Base-by-base conservation (phyloP, 1,139 yeast species). In the Taphrina pruni region DNA sequence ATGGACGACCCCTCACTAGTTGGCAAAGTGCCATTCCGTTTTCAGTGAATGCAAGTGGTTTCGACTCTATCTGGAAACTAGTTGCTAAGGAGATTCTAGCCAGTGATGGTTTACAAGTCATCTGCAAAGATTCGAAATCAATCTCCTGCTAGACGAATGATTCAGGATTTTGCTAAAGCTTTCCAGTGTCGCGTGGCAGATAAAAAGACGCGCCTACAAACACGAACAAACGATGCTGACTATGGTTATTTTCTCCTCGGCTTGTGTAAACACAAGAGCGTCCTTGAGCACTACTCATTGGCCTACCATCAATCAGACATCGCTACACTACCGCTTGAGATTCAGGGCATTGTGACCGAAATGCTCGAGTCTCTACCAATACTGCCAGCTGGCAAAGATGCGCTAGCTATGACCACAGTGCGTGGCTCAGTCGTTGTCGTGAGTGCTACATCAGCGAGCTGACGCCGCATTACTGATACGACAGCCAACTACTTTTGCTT, bases 181-280 rank as follows among this genome's bases (percentile, higher is more conserved):
- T 54, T 54, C 12, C 41, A 35, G 9, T 20, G 43, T 17, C 58
- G 58, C 12, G 43, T 54, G 12, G n/a, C 21, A 11, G 21, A 17
- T 7, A n/a, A 21, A 32, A 12, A n/a, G 26, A 6, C 17, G 1
- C 41, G 43, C 21, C 26, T 41, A 3, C 36, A 21, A 36, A 8
- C 7, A 17, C 60, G 60, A 12, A 56, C 36, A 17, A 56, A 26
- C n/a, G 50, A 56, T 41, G 60, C 60, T 36, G 60, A 56, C 38
- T 56, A 32, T 20, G 60, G 60, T 11, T 56, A 56, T n/a, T 38
- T 36, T 38, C 50, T 56, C 26, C 60, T 56, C 20, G 2, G 26
- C 6, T 21, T 56, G 17, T 14, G 20, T 8, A 21, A 41, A n/a
- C 39, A 38, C 21, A 36, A 36, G 26, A 9, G n/a, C 9, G 12